phyloP scores from a whole-genome alignment of 2,329 filamentous ascomycete species.

The Sporothrix phasma region DNA sequence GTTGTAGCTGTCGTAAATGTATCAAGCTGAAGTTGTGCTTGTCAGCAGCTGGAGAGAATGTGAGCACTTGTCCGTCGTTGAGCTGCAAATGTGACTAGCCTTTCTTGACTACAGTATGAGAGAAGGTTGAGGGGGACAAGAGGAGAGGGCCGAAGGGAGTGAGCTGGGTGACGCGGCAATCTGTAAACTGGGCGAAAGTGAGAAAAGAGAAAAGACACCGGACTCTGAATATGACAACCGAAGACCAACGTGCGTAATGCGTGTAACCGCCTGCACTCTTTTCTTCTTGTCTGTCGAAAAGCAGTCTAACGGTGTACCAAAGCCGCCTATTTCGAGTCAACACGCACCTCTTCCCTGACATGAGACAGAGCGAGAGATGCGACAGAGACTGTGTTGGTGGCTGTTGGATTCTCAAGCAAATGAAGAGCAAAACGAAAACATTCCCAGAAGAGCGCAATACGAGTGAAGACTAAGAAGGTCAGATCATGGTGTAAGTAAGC shows the following conservation, averaged over 20 bases:
- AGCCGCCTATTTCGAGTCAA: conserved; percentile 11
- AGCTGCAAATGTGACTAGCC: neutral
- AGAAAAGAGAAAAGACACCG: neutral
- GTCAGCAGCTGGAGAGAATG: no score
- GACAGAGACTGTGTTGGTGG: neutral
- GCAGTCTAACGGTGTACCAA: conserved; percentile 11
- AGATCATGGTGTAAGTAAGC: no score
- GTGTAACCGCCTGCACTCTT: conserved; percentile 7
- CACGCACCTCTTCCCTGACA: neutral
- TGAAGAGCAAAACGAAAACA: neutral
- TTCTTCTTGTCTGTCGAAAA: conserved; percentile 8
- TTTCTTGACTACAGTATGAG: neutral
- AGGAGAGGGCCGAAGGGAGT: no score
- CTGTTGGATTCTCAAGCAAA: neutral
- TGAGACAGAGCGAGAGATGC: neutral
- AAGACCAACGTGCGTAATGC: conserved; percentile 13
- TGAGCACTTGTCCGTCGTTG: neutral
- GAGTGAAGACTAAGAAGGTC: neutral
- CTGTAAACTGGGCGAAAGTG: neutral
- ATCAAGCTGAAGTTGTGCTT: no score
- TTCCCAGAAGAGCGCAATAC: neutral
- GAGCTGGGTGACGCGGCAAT: neutral
- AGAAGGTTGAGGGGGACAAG: neutral
- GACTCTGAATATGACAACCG: neutral
- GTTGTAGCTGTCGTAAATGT: no score